These are phyloP conservation scores for Penicillium digitatum DNA, from an alignment of 2,329 filamentous ascomycete species.

Conservation along the genomic window DNA sequence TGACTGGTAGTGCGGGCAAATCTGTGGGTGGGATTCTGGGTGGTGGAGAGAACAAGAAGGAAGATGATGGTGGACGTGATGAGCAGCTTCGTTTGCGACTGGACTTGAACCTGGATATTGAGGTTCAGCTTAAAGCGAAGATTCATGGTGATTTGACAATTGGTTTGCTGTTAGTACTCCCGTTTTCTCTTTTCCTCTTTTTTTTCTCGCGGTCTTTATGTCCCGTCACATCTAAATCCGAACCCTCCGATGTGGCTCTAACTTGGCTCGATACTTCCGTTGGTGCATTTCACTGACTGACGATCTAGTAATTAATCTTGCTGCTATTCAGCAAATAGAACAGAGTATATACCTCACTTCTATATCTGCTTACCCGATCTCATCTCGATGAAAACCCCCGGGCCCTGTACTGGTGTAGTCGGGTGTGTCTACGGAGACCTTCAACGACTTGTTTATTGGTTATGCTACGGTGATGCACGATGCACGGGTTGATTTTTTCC, in stretches of 20 bases:
- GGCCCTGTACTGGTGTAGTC: background rate
- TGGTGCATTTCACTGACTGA: conserved; percentile 9
- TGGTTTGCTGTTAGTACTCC: conserved; percentile 64
- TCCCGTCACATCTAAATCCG: background rate
- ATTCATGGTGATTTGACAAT: conserved; percentile 81
- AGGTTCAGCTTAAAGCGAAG: conserved; percentile 79
- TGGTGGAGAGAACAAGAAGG: conserved; percentile 37
- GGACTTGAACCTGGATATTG: conserved; percentile 75
- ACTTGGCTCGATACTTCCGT: background rate
- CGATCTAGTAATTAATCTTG: conserved; percentile 8
- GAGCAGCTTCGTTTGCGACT: conserved; percentile 69
- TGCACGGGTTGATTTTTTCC: conserved; percentile 11
- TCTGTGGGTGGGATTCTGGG: conserved; percentile 40
- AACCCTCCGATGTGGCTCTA: background rate
- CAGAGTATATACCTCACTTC: background rate
- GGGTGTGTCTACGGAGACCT: background rate
- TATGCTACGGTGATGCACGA: conserved; percentile 17
- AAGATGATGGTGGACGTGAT: conserved; percentile 48
- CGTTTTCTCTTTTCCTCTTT: background rate
- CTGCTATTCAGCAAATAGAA: conserved; percentile 1
- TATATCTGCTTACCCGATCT: background rate
- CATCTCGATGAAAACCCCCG: background rate
- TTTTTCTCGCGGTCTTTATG: background rate
- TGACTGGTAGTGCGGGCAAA: conserved; percentile 40
- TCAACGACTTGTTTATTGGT: conserved; percentile 6